Conservation (phyloP, 208 protist species). For the Leishmania arabica region DNA sequence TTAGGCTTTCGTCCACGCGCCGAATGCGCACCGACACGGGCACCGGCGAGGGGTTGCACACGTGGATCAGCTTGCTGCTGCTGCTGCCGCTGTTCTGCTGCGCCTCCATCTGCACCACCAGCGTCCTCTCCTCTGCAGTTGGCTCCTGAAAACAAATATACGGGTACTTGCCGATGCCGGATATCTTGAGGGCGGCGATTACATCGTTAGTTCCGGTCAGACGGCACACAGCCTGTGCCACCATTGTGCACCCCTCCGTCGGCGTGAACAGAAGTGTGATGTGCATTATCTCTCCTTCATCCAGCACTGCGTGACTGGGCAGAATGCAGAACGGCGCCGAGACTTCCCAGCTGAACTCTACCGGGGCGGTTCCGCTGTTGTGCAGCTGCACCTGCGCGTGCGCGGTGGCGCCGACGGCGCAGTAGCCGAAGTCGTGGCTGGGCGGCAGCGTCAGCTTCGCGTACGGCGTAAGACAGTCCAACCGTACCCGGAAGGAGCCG, state of each 20-base stretch:
- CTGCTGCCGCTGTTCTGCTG: conserved; percentile 30
- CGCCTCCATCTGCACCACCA: conserved; percentile 38
- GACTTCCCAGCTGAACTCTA: conserved; percentile 84
- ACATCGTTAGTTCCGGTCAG: conserved; percentile 54
- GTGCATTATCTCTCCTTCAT: conserved; percentile 46
- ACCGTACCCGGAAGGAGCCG: conserved; percentile 76
- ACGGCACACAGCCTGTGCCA: conserved; percentile 82
- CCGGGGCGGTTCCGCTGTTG: conserved; percentile 81
- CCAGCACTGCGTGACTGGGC: conserved; percentile 54
- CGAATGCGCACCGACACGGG: conserved; percentile 52
- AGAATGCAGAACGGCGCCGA: conserved; percentile 71
- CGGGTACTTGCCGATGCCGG: conserved; percentile 93
- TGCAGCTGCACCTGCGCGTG: conserved; percentile 57
- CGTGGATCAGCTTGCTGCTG: conserved; percentile 37
- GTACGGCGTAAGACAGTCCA: conserved; percentile 85
- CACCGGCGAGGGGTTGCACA: conserved; percentile 85
- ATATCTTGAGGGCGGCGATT: conserved; percentile 66
- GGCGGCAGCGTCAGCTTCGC: conserved; percentile 52
- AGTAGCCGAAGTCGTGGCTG: conserved; percentile 90
- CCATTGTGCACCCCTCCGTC: conserved; percentile 69
- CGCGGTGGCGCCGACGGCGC: conserved; percentile 62
- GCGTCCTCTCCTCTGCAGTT: conserved; percentile 31
- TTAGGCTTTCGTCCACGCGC: conserved; percentile 35
- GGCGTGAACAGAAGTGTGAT: conserved; percentile 69
- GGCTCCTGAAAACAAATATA: conserved; percentile 54